Evolutionary conservation across 1,139 yeast genomes (phyloP).

Genomic region (Kodamaea sp.): DNA sequence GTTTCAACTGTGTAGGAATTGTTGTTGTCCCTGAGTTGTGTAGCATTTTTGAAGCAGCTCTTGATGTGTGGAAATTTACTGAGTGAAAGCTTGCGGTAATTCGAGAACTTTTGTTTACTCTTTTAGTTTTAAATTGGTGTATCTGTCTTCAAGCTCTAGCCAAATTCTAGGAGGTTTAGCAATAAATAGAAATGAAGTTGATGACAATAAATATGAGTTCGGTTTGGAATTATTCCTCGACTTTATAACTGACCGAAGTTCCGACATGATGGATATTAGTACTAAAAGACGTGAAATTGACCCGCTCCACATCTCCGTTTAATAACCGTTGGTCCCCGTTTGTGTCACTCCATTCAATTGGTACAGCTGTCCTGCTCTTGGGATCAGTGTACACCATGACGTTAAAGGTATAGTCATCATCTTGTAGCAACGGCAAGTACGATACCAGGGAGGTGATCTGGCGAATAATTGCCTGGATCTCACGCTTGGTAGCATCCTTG

Average conservation of each 20-base stretch:
- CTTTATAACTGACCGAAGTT: conserved; percentile 71
- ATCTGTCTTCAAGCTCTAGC: too few relatives aligned
- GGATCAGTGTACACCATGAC: conserved; percentile 85
- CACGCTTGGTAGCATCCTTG: conserved; percentile 60
- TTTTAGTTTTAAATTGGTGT: too few relatives aligned
- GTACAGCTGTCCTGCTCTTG: conserved; percentile 60
- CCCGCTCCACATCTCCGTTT: conserved; percentile 58
- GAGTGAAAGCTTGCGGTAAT: too few relatives aligned
- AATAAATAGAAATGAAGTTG: too few relatives aligned
- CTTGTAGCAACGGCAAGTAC: conserved; percentile 72
- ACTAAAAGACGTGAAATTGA: conserved; percentile 66
- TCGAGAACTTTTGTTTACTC: too few relatives aligned
- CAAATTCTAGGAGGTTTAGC: too few relatives aligned
- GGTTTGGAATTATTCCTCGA: too few relatives aligned
- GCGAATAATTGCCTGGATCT: conserved; percentile 81
- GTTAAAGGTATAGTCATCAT: conserved; percentile 76
- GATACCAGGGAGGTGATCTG: conserved; percentile 90
- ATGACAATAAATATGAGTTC: too few relatives aligned
- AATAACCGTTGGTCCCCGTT: conserved; percentile 57
- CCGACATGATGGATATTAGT: conserved; percentile 75
- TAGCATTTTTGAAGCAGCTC: too few relatives aligned
- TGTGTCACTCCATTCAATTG: conserved; percentile 86
- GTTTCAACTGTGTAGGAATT: too few relatives aligned
- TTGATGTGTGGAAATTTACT: too few relatives aligned
- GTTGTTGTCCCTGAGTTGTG: too few relatives aligned